Base-by-base conservation (phyloP, 495 filamentous ascomycete genomes). In the Hyaloscypha hepaticicola region DNA sequence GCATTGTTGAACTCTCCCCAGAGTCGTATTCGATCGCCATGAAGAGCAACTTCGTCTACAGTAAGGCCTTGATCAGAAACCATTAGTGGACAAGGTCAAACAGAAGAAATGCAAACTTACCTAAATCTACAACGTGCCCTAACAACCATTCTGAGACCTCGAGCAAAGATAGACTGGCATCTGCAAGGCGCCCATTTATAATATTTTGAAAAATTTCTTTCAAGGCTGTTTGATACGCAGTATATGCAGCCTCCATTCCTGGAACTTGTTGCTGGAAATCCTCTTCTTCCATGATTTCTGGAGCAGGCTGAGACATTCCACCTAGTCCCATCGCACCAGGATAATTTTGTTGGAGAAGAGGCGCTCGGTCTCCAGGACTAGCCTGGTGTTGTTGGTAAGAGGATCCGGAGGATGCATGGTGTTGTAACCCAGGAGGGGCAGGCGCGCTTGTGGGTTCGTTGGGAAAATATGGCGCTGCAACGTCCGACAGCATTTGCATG, bases 1-100 rank as follows among this genome's bases (percentile, higher is more conserved):
- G 92, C 95, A 58, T 89, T 83, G 73, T 99, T 98, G 80, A 98
- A 97, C 69, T 97, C 89, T 69, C 88, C 88, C 95, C 95, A 99
- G 31, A 98, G 80, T 72, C 87, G 84, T 66, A 96, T 81, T 55
- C 91, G 85, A 62, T 92, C 86, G 33, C 78, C 73, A 68, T 93
- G 84, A 33, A 90, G 77, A 52, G 80, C 76, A 63, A 88, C 84
- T 68, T 97, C 88, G 77, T 99, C 95, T 63, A 75, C 77, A 57
- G 76, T 78, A 59, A 83, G 77, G 53, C 71, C 71, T 73, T 69
- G 21, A 68, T 61, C 60, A 67, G 58, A 66, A 65, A 29, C 65
- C 33, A 64, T 61, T 57, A 66, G 66, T 72, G 64, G 59, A n/a
- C n/a, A 52, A 55, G 48, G 70, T 66, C 34, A 56, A 38, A 72